Conservation (phyloP, 2,329 filamentous ascomycete genomes). For the Xylariales sp. region DNA sequence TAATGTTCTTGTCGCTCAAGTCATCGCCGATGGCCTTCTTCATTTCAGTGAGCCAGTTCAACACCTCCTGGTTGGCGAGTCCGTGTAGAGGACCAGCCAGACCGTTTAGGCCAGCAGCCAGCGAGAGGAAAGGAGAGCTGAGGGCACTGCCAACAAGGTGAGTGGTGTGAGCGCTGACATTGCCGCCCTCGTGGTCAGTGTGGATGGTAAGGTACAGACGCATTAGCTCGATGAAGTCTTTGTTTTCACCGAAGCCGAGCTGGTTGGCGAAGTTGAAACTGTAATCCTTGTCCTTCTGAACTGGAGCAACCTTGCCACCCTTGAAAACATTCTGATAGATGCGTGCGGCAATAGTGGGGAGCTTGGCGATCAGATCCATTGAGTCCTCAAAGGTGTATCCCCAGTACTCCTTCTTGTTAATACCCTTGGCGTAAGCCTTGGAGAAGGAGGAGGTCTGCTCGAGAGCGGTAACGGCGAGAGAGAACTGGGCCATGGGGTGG, state of each 20-base stretch:
- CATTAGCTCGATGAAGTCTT: constrained; percentile 97
- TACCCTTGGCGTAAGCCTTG: constrained; percentile 98
- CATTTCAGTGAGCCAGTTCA: constrained; percentile 99
- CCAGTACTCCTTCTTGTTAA: constrained; percentile 99
- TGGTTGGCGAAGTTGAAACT: constrained; percentile 99
- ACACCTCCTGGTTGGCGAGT: constrained; percentile 99
- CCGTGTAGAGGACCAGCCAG: constrained; percentile 98
- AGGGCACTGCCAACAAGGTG: constrained; percentile 97
- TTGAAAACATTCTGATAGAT: constrained; percentile 99
- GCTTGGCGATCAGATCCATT: constrained; percentile 99
- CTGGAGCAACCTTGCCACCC: constrained; percentile 95
- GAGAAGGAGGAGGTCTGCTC: constrained; percentile 98
- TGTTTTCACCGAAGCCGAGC: constrained; percentile 94
- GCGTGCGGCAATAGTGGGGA: constrained; percentile 95
- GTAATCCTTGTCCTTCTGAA: constrained; percentile 99
- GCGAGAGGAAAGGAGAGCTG: constrained; percentile 96
- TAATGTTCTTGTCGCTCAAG: constrained; percentile 95
- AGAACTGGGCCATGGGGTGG: constrained; percentile 99
- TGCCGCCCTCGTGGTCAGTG: constrained; percentile 99
- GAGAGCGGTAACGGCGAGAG: constrained; percentile 94
- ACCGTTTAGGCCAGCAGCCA: constrained; percentile 97
- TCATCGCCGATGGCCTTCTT: constrained; percentile 95
- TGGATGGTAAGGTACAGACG: constrained; percentile 99
- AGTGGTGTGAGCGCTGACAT: constrained; percentile 98
- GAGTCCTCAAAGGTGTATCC: constrained; percentile 99